Evolutionary conservation across 2,329 filamentous ascomycete genomes (phyloP).

Genomic region (Alternaria panax): DNA sequence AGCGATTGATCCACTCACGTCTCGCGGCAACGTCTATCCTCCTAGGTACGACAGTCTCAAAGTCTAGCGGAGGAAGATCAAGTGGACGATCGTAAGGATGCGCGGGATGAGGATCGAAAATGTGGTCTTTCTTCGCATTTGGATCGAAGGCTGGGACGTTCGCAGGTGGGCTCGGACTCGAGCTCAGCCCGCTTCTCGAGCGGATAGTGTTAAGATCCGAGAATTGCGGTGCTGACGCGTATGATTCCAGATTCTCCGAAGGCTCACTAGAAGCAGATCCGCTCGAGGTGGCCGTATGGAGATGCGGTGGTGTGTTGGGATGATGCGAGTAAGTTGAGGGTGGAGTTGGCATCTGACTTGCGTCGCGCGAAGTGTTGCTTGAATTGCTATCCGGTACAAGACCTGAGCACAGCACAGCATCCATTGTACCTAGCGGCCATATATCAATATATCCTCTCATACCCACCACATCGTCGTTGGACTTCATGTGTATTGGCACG

Average conservation of each 20-base stretch:
- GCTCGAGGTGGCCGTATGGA: neutral
- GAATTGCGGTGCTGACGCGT: slow-evolving; percentile 9
- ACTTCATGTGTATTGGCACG: slow-evolving; percentile 34
- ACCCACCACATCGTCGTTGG: slow-evolving; percentile 30
- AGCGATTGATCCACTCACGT: slow-evolving; percentile 37
- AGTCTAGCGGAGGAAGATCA: slow-evolving; percentile 10
- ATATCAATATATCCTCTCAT: slow-evolving; percentile 39
- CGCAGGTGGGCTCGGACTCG: neutral
- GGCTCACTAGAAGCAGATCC: slow-evolving; percentile 8
- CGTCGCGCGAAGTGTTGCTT: slow-evolving; percentile 7
- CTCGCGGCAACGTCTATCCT: slow-evolving; percentile 31
- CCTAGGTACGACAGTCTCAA: slow-evolving; percentile 15
- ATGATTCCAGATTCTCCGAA: slow-evolving; percentile 1
- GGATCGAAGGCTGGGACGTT: neutral
- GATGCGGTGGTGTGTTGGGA: neutral
- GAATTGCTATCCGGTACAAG: slow-evolving; percentile 32
- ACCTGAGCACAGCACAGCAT: slow-evolving; percentile 34
- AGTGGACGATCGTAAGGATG: slow-evolving; percentile 31
- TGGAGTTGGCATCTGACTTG: slow-evolving; percentile 1
- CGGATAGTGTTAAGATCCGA: slow-evolving; percentile 5
- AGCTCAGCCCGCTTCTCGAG: neutral
- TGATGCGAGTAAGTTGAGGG: neutral
- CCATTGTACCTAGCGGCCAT: slow-evolving; percentile 40
- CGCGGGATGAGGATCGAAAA: slow-evolving; percentile 29
- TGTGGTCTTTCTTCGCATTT: slow-evolving; percentile 17